These are phyloP conservation scores for Botrytis fragariae DNA, from an alignment of 2,329 filamentous ascomycete genomes.

Conservation along the genomic window DNA sequence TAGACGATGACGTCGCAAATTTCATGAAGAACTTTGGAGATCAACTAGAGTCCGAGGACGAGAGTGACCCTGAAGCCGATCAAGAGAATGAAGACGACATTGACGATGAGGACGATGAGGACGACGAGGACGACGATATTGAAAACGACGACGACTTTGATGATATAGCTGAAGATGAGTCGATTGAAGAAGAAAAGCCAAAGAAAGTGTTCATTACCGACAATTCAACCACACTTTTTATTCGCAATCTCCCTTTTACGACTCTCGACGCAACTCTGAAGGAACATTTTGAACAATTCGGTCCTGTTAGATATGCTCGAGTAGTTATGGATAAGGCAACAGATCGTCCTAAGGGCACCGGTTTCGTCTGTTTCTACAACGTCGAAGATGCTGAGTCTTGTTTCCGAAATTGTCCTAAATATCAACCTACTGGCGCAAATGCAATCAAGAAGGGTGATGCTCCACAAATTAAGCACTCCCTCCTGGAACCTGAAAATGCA, in stretches of 20 bases:
- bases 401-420: slow-evolving; percentile 69
- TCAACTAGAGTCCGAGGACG: slow-evolving; percentile 41
- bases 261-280: slow-evolving; percentile 79
- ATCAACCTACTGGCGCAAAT: slow-evolving; percentile 43
- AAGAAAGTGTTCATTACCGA: slow-evolving; percentile 48
- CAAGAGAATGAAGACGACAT: slow-evolving; percentile 40
- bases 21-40: slow-evolving; percentile 39
- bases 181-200: slow-evolving; percentile 42
- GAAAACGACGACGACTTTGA: slow-evolving; percentile 49
- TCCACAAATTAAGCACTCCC: slow-evolving; percentile 66
- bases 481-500: slow-evolving; percentile 80
- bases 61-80: slow-evolving; percentile 36
- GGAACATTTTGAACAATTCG: slow-evolving; percentile 84
- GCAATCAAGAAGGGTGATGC: slow-evolving; percentile 37
- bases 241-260: slow-evolving; percentile 91
- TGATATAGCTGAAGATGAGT: slow-evolving; percentile 40
- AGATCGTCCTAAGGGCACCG: slow-evolving; percentile 84
- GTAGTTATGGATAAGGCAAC: slow-evolving; percentile 85
- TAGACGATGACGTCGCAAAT: slow-evolving; percentile 40
- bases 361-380: slow-evolving; percentile 90
- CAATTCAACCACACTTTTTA: slow-evolving; percentile 78
- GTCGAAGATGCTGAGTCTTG: slow-evolving; percentile 73
- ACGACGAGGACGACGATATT: slow-evolving; percentile 38
- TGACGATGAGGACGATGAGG: slow-evolving; percentile 42
- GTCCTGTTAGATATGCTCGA: slow-evolving; percentile 83